Evolutionary conservation across 1,284 basidiomycete species (phyloP), one percentile per base, ranked within the genome.

Genomic region (Apiotrichum porosum): DNA sequence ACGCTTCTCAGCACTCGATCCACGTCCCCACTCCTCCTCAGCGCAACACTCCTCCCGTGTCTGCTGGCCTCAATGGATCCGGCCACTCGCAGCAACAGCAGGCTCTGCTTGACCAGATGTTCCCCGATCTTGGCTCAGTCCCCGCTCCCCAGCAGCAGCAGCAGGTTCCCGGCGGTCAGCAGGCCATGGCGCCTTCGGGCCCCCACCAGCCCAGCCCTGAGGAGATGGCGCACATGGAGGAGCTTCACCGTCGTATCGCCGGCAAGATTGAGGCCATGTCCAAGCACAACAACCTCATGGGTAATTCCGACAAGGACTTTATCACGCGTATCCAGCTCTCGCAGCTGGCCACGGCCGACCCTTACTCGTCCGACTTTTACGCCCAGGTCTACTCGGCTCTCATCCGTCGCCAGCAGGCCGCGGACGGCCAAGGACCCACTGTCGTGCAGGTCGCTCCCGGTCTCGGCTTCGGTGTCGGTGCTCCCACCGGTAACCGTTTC

Each of bases 311-410:
- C 79, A 98, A 98, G 76, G 95, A 98, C 68, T 99, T 98, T 70
- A 98, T 99, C 74, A 98, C 95, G 19, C 85, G 95, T 33, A 98
- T 99, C 52, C 95, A 99, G 74, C 89, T 99, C 38, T 97, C 92
- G 1, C 94, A 98, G 68, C 84, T 98, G 26, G 91, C 97, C 40
- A 89, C 90, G 2, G 84, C 88, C 61, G 95, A 98, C 75, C 95
- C 95, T 0, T 97, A 95, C 72, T 83, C 89, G 30, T 93, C 97
- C 58, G 95, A 99, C 70, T 99, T 97, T 68, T 98, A 99, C 66
- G 94, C 92, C 8, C 94, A 98, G 73, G 92, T 97, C 17, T 94
- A 88, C 68, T 85, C 87, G 41, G 88, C 89, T 2, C 80, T 92
- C 49, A 66, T 86, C 51, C 82, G 87, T 40, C 83, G 84, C 28